Percentiles rank a stretch among this genome's conserved stretches.
phyloP scores from a whole-genome alignment of 768 basidiomycete genomes.

The Pholiota conissans region DNA sequence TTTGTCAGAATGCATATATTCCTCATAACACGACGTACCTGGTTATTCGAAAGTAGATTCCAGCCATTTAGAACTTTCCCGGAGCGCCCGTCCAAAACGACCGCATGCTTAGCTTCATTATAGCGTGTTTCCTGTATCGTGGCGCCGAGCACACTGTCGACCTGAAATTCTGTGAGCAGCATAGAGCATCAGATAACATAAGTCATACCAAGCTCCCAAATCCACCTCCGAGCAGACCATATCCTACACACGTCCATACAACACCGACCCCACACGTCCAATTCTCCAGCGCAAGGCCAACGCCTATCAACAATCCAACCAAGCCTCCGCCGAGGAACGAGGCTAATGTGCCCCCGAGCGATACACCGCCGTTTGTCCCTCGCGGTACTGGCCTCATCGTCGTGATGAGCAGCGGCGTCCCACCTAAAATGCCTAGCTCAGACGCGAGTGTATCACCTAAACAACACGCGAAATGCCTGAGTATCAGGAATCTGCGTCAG shows the following conservation, averaged over 20 bases:
- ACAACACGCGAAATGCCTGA: slow-evolving; percentile 85
- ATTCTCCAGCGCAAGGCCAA: slow-evolving; percentile 63
- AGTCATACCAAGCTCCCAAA: slow-evolving; percentile 80
- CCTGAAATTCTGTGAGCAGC: slow-evolving; percentile 36
- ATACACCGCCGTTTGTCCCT: slow-evolving; percentile 91
- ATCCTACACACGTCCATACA: slow-evolving; percentile 44
- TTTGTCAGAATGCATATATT: neutral
- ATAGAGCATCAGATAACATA: neutral
- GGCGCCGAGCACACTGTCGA: slow-evolving; percentile 88
- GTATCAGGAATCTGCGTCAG: neutral
- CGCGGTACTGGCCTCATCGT: slow-evolving; percentile 74
- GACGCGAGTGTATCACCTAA: slow-evolving; percentile 92
- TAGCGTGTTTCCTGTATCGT: slow-evolving; percentile 83
- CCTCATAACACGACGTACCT: slow-evolving; percentile 44
- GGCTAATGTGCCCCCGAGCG: slow-evolving; percentile 69
- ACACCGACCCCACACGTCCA: slow-evolving; percentile 42
- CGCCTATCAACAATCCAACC: slow-evolving; percentile 65
- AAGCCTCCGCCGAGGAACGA: slow-evolving; percentile 72
- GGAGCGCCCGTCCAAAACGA: slow-evolving; percentile 62
- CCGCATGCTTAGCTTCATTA: slow-evolving; percentile 45
- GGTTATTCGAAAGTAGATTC: slow-evolving; percentile 80
- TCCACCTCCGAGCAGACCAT: slow-evolving; percentile 68
- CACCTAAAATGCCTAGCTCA: slow-evolving; percentile 87
- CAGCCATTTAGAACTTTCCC: slow-evolving; percentile 60
- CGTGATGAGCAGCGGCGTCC: slow-evolving; percentile 75